Conservation (phyloP, 1,139 yeast species). For the Lodderomyces theae region DNA sequence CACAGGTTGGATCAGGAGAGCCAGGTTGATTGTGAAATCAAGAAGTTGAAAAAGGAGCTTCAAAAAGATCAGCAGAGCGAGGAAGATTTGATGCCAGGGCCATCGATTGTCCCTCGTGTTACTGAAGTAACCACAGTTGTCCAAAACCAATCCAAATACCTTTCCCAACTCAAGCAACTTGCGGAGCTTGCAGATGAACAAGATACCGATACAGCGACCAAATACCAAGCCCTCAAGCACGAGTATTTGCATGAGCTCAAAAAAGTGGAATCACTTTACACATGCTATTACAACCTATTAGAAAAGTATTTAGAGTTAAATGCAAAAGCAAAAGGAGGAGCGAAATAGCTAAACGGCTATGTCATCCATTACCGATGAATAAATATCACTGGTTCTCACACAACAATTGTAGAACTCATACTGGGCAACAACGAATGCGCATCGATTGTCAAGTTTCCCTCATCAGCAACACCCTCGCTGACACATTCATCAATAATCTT, state of each 20-base stretch:
- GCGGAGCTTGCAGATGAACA: not conserved
- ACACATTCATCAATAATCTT: slow-evolving; percentile 43
- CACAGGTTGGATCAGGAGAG: not conserved
- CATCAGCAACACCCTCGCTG: slow-evolving; percentile 40
- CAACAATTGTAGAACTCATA: slow-evolving; percentile 22
- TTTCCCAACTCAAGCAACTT: not conserved
- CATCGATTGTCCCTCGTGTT: not conserved
- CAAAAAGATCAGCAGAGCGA: not conserved
- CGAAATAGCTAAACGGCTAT: too few species aligned
- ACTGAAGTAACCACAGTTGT: not conserved
- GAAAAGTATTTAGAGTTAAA: not conserved
- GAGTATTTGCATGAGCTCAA: not conserved
- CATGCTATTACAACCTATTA: not conserved
- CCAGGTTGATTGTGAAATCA: not conserved
- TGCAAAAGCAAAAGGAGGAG: too few species aligned
- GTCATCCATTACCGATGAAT: too few species aligned
- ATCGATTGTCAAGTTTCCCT: slow-evolving; percentile 29
- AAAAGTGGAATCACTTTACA: not conserved
- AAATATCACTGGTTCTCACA: too few species aligned
- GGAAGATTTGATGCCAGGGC: not conserved
- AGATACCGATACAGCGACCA: not conserved
- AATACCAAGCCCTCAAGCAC: not conserved
- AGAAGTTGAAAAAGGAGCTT: not conserved
- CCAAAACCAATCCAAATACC: not conserved
- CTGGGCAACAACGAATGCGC: slow-evolving; percentile 35